These are phyloP conservation scores for Candolleomyces aberdarensis DNA, from an alignment of 768 basidiomycete species.

Conservation along the genomic window DNA sequence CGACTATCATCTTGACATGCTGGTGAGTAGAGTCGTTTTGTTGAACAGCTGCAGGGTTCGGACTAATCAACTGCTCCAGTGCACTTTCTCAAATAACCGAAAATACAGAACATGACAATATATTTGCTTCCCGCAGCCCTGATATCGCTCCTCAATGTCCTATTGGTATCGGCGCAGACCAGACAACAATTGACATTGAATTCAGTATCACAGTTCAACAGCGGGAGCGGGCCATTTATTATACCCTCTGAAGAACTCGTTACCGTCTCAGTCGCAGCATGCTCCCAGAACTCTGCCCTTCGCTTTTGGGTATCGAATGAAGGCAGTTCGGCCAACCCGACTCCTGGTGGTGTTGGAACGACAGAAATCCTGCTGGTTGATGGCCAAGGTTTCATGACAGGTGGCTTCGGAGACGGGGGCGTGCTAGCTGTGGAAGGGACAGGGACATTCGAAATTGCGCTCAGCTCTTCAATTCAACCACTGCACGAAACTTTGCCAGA, in stretches of 20 bases:
- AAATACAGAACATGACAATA: too few species aligned
- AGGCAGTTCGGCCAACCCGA: constrained; percentile 32
- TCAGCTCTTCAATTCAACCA: constrained; percentile 47
- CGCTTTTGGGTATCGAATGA: constrained; percentile 62
- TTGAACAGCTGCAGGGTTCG: too few species aligned
- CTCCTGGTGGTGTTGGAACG: constrained; percentile 34
- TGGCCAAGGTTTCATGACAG: constrained; percentile 9
- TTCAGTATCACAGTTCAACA: constrained; percentile 1
- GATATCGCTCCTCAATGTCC: background rate
- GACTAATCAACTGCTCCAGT: too few species aligned
- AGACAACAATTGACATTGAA: background rate
- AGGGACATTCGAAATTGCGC: constrained; percentile 54
- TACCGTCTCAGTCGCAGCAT: constrained; percentile 3
- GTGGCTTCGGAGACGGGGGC: constrained; percentile 41
- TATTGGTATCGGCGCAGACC: constrained; percentile 1
- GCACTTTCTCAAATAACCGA: too few species aligned
- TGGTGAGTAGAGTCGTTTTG: too few species aligned
- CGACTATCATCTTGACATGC: too few species aligned
- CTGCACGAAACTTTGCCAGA: constrained; percentile 41
- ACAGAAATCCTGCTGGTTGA: constrained; percentile 38
- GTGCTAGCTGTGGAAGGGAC: constrained; percentile 43
- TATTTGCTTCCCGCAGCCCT: too few species aligned
- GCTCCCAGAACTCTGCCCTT: constrained; percentile 25
- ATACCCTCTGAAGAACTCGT: constrained; percentile 1
- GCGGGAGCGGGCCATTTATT: constrained; percentile 2